Evolutionary conservation across 2,329 filamentous ascomycete species (phyloP), one percentile per base, ranked within the genome.

Genomic region (Fusarium sp.): DNA sequence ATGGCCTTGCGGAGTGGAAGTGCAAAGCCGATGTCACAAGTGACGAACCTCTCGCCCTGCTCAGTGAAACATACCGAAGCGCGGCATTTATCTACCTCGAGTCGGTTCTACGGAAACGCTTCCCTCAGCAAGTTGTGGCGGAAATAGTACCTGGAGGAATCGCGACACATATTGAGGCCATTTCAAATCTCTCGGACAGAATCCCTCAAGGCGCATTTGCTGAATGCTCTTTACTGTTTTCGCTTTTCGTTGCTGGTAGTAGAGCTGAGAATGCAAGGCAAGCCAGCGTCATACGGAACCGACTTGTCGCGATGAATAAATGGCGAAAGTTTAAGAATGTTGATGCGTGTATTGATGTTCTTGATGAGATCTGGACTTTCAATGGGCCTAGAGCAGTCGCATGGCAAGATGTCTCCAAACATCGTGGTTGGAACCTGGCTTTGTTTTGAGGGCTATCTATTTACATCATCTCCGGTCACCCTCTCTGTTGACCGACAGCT

Each of bases 141-240:
- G 28, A n/a, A 0, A 11, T 51, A 51, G 22, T 51, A 7, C 28
- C 28, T 1, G 47, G 28, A 14, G 28, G 47, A 0, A 14, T 24
- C 2, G 6, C 31, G 5, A n/a, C 0, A 4, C 31, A 35, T 2
- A 35, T 51, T 3, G 47, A 51, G 22, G 47, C 11, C 3, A 51
- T 35, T 0, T 33, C 22, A 4, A 3, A 3, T 9, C 7, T 35
- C 0, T 51, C 47, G 5, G 47, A 35, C 3, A 51, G 10, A 0
- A 51, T 51, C 6, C 31, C 28, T 0, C 31, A 51, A 0, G 28
- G 47, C 3, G 47, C 47, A 24, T n/a, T 51, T 2, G 47, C 47
- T 0, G 31, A 51, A 18, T 5, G 5, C 7, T 51, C 47, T 35
- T 2, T 51, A 9, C 47, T 51, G 0, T 51, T 51, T 0, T 31